Conservation (phyloP, 768 basidiomycete species). For the Mycena epipterygia region DNA sequence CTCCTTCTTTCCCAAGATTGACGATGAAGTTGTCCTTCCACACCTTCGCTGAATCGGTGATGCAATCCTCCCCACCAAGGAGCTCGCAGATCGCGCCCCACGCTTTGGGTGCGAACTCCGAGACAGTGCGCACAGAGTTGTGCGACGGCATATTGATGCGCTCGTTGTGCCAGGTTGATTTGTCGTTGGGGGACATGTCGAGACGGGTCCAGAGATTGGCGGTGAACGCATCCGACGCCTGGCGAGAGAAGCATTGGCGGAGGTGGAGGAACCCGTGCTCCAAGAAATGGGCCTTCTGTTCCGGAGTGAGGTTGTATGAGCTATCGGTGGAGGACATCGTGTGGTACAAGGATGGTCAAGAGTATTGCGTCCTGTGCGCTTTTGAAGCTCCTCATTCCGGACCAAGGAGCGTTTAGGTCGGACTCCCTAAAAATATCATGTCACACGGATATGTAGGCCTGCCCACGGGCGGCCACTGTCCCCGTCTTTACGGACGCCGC, state of each 20-base stretch:
- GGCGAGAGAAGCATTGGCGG: conserved; percentile 64
- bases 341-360: no score
- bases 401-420: no score
- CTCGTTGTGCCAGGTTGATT: conserved; percentile 65
- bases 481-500: no score
- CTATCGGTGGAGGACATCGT: conserved; percentile 11
- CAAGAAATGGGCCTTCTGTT: conserved; percentile 67
- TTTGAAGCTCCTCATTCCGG: no score
- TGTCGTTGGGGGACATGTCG: conserved; percentile 65
- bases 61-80: conserved; percentile 70
- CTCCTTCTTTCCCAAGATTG: conserved; percentile 66
- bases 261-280: conserved; percentile 68
- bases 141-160: conserved; percentile 71
- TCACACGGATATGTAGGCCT: no score
- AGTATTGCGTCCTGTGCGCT: no score
- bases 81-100: conserved; percentile 75
- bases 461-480: no score
- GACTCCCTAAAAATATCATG: no score
- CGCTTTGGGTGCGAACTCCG: conserved; percentile 67
- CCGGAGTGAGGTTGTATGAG: conserved; percentile 45
- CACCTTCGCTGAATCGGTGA: conserved; percentile 58
- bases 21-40: conserved; percentile 77
- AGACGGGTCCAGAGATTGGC: conserved; percentile 66
- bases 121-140: conserved; percentile 58
- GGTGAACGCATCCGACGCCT: conserved; percentile 64